These are phyloP conservation scores for Tetracladium maxilliforme DNA, from an alignment of 2,329 filamentous ascomycete species.

Conservation along the genomic window DNA sequence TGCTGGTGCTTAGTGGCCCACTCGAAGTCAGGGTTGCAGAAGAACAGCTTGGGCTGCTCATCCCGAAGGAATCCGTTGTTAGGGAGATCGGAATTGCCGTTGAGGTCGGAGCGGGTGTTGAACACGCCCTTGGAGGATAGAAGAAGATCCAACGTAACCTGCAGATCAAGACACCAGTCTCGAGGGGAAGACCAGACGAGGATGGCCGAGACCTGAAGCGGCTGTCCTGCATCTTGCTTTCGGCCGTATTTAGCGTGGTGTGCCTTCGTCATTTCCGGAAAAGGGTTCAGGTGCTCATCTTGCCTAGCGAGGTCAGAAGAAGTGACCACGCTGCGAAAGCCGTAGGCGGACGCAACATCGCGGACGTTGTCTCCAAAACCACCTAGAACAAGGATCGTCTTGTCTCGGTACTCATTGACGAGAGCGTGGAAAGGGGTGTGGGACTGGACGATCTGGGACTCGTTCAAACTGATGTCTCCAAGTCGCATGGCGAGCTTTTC, in stretches of 20 bases:
- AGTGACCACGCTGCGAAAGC: conserved; percentile 59
- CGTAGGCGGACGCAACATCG: conserved; percentile 58
- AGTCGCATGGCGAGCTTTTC: conserved; percentile 55
- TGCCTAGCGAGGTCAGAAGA: conserved; percentile 62
- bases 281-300: conserved; percentile 54
- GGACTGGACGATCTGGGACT: conserved; percentile 61
- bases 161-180: conserved; percentile 62
- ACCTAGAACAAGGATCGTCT: conserved; percentile 58
- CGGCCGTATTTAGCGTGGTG: conserved; percentile 54
- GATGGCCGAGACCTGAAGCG: conserved; percentile 57
- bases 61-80: conserved; percentile 31
- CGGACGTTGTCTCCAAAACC: conserved; percentile 64
- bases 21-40: conserved; percentile 48
- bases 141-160: conserved; percentile 62
- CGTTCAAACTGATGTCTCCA: conserved; percentile 46
- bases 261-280: conserved; percentile 46
- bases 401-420: conserved; percentile 53
- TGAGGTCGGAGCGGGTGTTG: conserved; percentile 50
- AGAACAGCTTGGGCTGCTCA: conserved; percentile 55
- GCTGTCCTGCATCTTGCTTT: conserved; percentile 40
- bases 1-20: conserved; percentile 51
- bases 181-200: conserved; percentile 62
- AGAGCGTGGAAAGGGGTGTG: conserved; percentile 67
- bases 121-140: conserved; percentile 53
- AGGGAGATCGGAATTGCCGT: conserved; percentile 50